Percentiles rank a stretch among this genome's conserved stretches.
Conservation (phyloP, 768 basidiomycete species). For the Naganishia vaughanmartiniae region DNA sequence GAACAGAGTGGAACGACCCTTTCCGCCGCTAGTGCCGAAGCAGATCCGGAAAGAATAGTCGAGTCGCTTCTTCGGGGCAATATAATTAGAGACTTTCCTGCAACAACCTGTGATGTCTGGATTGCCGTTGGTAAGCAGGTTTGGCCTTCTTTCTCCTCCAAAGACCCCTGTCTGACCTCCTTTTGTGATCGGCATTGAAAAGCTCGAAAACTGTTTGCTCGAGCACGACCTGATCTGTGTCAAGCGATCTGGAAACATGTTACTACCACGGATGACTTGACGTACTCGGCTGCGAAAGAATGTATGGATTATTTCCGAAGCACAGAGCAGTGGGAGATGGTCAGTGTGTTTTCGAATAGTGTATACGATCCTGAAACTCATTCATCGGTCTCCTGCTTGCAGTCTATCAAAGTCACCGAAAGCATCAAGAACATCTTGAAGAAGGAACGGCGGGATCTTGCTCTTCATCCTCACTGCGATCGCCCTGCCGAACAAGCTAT, state of each 20-base stretch:
- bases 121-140: background rate
- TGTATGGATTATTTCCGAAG: constrained; percentile 9
- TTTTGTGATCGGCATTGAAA: background rate
- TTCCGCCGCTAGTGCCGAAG: background rate
- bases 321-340: constrained; percentile 3
- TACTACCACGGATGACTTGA: background rate
- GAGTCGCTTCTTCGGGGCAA: background rate
- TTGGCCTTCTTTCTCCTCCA: background rate
- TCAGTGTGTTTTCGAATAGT: background rate
- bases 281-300: constrained; percentile 2
- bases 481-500: background rate
- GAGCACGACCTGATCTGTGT: constrained; percentile 9
- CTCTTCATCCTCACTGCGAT: background rate
- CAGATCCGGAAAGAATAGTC: background rate
- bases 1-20: background rate
- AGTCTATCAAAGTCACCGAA: background rate
- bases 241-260: constrained; percentile 1
- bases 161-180: background rate
- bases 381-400: background rate
- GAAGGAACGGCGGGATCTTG: background rate
- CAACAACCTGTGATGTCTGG: background rate
- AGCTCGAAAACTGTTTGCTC: background rate
- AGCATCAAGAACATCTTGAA: background rate
- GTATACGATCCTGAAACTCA: background rate
- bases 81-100: background rate